Conservation (phyloP, 108 stramenopile genomes). For the Conticribra guillardii region DNA sequence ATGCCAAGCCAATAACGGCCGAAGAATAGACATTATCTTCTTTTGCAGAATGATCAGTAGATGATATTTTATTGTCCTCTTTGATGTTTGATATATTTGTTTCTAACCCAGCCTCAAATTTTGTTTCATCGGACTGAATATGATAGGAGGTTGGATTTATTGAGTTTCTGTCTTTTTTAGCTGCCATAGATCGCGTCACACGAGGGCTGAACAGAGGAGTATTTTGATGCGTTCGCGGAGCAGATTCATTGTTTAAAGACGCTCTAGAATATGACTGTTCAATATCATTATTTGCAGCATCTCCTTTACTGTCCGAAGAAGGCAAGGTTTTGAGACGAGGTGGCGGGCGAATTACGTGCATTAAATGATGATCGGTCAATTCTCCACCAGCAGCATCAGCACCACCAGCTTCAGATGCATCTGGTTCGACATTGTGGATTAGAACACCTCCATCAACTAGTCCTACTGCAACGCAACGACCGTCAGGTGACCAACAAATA, state of each 20-base stretch:
- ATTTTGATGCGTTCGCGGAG: not conserved
- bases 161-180: not conserved
- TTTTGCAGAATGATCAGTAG: not conserved
- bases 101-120: no score
- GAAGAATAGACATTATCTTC: not conserved
- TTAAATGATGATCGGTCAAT: not conserved
- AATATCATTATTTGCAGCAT: not conserved
- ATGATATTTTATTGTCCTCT: no score
- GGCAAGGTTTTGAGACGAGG: constrained; percentile 5
- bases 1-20: constrained; percentile 35
- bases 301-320: not conserved
- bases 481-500: constrained; percentile 81
- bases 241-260: not conserved
- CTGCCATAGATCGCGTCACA: constrained; percentile 47
- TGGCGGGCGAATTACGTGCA: constrained; percentile 25
- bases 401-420: constrained; percentile 1
- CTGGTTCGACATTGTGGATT: constrained; percentile 62
- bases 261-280: constrained; percentile 2
- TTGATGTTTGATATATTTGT: no score
- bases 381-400: constrained; percentile 4
- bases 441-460: constrained; percentile 45
- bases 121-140: no score
- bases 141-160: no score
- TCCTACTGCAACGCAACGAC: constrained; percentile 67
- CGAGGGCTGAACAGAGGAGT: constrained; percentile 25